Evolutionary conservation across 192 early-diverging fungal species (phyloP).

Genomic region (Helicostylum pulchrum): DNA sequence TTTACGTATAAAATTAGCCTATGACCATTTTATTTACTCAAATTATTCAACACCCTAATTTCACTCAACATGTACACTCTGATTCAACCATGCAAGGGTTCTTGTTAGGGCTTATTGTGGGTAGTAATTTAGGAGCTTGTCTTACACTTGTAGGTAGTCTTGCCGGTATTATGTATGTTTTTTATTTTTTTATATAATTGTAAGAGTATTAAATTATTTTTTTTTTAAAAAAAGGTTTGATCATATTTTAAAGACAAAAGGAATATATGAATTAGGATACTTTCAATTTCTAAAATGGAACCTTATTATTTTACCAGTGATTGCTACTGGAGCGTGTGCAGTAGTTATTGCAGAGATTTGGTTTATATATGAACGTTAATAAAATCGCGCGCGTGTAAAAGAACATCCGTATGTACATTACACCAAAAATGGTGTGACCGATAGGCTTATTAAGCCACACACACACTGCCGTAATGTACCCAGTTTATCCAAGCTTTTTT

Average conservation of each 20-base stretch:
- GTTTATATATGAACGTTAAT: conserved; percentile 24
- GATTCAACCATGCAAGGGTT: conserved; percentile 50
- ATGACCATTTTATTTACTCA: conserved; percentile 81
- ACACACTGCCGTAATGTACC: too few species aligned
- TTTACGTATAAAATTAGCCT: conserved; percentile 39
- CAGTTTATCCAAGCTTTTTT: too few species aligned
- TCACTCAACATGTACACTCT: conserved; percentile 36
- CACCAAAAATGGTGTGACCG: too few species aligned
- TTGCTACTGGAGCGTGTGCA: conserved; percentile 42
- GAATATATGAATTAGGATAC: conserved; percentile 41
- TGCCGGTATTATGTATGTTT: conserved; percentile 65
- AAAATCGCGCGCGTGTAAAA: neutral
- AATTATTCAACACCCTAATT: conserved; percentile 64
- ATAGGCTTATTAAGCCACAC: too few species aligned
- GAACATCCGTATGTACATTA: too few species aligned
- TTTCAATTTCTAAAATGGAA: conserved; percentile 58
- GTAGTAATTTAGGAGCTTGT: conserved; percentile 82
- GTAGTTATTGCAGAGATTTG: conserved; percentile 54
- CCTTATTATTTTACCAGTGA: conserved; percentile 52
- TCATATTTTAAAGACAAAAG: conserved; percentile 52
- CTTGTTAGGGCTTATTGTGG: conserved; percentile 70
- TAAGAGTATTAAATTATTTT: conserved; percentile 13
- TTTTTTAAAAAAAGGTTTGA: conserved; percentile 38
- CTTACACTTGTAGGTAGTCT: conserved; percentile 69
- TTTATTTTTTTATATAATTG: conserved; percentile 10